These are phyloP conservation scores for Pseudonitzschia multiseries DNA, from an alignment of 108 stramenopile species.

Conservation along the genomic window DNA sequence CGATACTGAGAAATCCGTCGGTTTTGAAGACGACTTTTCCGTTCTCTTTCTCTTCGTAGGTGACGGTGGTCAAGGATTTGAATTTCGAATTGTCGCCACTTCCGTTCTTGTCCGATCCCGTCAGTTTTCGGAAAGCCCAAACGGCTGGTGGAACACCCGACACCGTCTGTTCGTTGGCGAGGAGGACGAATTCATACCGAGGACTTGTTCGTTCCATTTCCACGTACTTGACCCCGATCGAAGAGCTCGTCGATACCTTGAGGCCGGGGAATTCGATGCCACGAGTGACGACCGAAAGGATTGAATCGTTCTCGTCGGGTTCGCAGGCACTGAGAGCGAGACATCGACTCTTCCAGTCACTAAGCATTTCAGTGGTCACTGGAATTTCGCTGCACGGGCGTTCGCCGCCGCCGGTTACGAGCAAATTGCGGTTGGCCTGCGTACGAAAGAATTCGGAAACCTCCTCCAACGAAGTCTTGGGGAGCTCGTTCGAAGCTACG, in stretches of 20 bases:
- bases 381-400: constrained; percentile 1
- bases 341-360: constrained; percentile 14
- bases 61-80: constrained; percentile 17
- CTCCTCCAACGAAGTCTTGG: constrained; percentile 9
- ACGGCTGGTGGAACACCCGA: constrained; percentile 35
- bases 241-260: constrained; percentile 24
- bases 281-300: constrained; percentile 23
- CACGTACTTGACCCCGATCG: constrained; percentile 37
- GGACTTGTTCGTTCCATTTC: constrained; percentile 5
- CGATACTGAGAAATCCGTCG: constrained; percentile 22
- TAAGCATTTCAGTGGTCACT: not conserved
- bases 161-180: constrained; percentile 31
- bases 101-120: constrained; percentile 27
- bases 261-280: constrained; percentile 56
- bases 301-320: constrained; percentile 20
- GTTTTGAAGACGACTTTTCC: constrained; percentile 18
- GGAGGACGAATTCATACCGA: constrained; percentile 33
- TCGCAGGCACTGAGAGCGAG: not conserved
- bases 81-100: not conserved
- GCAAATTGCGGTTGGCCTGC: constrained; percentile 15
- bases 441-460: constrained; percentile 9
- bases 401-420: constrained; percentile 24
- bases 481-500: constrained; percentile 12
- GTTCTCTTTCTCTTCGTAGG: constrained; percentile 7
- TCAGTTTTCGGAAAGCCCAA: constrained; percentile 53